These are phyloP conservation scores for Quercus ilex DNA, from an alignment of 306 rosid species.

Conservation along the genomic window DNA sequence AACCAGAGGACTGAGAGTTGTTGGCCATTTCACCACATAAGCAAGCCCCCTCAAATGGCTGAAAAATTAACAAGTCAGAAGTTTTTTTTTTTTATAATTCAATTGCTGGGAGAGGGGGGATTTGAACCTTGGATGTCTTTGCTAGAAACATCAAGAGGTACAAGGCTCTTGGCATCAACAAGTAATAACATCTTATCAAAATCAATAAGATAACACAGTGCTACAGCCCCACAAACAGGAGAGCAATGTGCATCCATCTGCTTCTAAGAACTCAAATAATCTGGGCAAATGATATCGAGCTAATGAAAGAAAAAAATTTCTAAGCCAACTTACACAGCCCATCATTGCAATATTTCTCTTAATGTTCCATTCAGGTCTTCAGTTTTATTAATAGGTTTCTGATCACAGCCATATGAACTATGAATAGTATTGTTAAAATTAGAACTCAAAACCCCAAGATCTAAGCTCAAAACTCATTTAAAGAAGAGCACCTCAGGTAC, in stretches of 20 bases:
- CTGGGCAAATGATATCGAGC: background rate
- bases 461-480: background rate
- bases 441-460: background rate
- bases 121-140: too few relatives aligned
- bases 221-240: background rate
- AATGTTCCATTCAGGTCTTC: background rate
- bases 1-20: slow-evolving; percentile 64
- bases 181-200: background rate
- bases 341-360: background rate
- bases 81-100: too few relatives aligned
- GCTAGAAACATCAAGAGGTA: too few relatives aligned
- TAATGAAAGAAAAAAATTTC: background rate
- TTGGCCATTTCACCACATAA: slow-evolving; percentile 58
- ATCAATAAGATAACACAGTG: background rate
- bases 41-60: slow-evolving; percentile 26
- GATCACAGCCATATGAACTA: background rate
- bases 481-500: background rate
- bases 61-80: background rate
- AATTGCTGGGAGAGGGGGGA: too few relatives aligned
- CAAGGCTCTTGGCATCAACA: too few relatives aligned
- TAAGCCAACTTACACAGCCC: background rate
- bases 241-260: background rate
- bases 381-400: background rate
- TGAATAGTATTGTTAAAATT: background rate
- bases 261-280: background rate